Conservation (phyloP, 2,329 filamentous ascomycete species). For the Paraphoma sp. region DNA sequence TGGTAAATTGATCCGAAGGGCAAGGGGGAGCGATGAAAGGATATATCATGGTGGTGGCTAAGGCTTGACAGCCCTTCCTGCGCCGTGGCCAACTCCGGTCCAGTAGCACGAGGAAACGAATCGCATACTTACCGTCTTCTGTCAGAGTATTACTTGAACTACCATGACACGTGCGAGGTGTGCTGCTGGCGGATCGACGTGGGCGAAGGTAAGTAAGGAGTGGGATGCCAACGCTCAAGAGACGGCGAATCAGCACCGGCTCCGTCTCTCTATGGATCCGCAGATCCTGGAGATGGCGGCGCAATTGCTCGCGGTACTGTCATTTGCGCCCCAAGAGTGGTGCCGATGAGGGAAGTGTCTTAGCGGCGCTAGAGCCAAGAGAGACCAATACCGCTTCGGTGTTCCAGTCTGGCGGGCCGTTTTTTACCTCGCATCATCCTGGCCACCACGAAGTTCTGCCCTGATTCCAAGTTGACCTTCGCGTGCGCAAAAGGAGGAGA, state of each 20-base stretch:
- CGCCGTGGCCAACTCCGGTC: slow-evolving; percentile 22
- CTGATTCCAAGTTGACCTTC: background rate
- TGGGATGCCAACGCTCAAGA: slow-evolving; percentile 23
- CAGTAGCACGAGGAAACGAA: slow-evolving; percentile 32
- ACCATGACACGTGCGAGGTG: slow-evolving; percentile 42
- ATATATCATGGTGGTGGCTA: slow-evolving; percentile 34
- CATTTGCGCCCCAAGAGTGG: slow-evolving; percentile 39
- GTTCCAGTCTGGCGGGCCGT: slow-evolving; percentile 33
- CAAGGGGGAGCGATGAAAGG: slow-evolving; percentile 25
- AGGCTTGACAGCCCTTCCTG: slow-evolving; percentile 28
- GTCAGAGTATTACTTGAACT: slow-evolving; percentile 31
- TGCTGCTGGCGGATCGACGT: slow-evolving; percentile 27
- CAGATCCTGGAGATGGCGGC: slow-evolving; percentile 25
- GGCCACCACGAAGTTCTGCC: background rate
- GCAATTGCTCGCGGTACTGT: slow-evolving; percentile 38
- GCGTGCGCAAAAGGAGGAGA: slow-evolving; percentile 6
- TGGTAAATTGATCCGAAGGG: slow-evolving; percentile 25
- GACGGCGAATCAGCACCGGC: slow-evolving; percentile 22
- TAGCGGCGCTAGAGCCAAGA: slow-evolving; percentile 26
- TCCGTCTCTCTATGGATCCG: slow-evolving; percentile 14
- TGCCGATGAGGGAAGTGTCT: slow-evolving; percentile 21
- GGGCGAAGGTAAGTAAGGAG: slow-evolving; percentile 25
- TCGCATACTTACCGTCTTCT: slow-evolving; percentile 38
- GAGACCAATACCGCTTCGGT: slow-evolving; percentile 24
- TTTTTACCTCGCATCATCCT: slow-evolving; percentile 21